Evolutionary conservation across 805 yeast genomes (phyloP).

Genomic region (Blastobotrys peoriensis): DNA sequence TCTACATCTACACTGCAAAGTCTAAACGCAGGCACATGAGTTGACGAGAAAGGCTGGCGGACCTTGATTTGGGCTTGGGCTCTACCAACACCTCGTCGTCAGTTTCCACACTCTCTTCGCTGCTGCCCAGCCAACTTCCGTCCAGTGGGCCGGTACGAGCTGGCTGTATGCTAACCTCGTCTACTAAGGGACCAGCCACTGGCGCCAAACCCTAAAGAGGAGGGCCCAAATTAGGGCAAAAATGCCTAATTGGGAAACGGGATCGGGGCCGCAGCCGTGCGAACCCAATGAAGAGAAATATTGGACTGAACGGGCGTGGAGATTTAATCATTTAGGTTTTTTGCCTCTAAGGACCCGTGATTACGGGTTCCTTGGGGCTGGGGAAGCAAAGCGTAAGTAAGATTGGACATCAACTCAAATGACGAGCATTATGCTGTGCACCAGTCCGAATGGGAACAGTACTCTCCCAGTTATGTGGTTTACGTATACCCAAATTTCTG

Average conservation of each 20-base stretch:
- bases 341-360: neutral
- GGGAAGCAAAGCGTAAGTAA: conserved; percentile 1
- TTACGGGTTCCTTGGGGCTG: neutral
- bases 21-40: too few species aligned
- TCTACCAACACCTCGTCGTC: too few species aligned
- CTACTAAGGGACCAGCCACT: neutral
- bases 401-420: conserved; percentile 3
- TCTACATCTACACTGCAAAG: too few species aligned
- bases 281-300: too few species aligned
- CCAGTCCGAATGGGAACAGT: conserved; percentile 29
- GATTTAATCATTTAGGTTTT: neutral
- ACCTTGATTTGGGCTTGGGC: too few species aligned
- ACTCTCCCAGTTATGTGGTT: conserved; percentile 19
- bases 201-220: neutral
- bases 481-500: conserved; percentile 20
- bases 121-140: too few species aligned
- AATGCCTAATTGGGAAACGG: neutral
- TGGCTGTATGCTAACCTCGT: too few species aligned
- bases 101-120: too few species aligned
- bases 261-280: neutral
- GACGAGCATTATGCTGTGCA: conserved; percentile 28
- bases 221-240: neutral
- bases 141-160: too few species aligned
- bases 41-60: too few species aligned
- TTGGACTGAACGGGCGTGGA: too few species aligned